phyloP scores from a whole-genome alignment of 768 basidiomycete genomes.

The Agaricus blazei region DNA sequence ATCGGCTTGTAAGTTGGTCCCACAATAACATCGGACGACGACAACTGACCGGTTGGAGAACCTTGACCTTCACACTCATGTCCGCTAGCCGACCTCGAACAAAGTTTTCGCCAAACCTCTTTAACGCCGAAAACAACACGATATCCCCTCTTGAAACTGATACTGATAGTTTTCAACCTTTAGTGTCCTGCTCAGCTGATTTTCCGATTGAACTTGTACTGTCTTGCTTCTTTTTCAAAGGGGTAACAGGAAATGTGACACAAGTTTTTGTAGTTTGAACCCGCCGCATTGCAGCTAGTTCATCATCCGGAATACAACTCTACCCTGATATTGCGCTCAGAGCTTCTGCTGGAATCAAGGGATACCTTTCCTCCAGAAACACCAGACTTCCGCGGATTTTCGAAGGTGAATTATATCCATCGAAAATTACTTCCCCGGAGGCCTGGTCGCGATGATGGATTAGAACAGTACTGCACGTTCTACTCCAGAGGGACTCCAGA shows the following conservation, averaged over 20 bases:
- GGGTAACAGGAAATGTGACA: neutral
- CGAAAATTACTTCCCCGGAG: constrained; percentile 72
- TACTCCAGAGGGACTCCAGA: constrained; percentile 30
- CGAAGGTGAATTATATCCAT: constrained; percentile 48
- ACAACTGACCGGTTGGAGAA: neutral
- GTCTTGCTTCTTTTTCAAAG: neutral
- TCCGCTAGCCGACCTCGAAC: neutral
- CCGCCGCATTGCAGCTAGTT: constrained; percentile 65
- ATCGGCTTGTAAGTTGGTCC: too few species aligned
- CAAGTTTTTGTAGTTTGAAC: constrained; percentile 54
- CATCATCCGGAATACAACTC: constrained; percentile 94
- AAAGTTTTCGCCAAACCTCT: neutral
- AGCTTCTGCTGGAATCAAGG: constrained; percentile 44
- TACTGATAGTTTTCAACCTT: constrained; percentile 13
- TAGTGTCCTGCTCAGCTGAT: constrained; percentile 20
- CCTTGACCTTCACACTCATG: neutral
- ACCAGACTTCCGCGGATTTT: constrained; percentile 31
- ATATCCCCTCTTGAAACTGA: neutral
- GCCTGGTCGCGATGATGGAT: constrained; percentile 64
- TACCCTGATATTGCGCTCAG: constrained; percentile 82
- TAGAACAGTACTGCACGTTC: constrained; percentile 81
- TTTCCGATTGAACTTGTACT: constrained; percentile 22
- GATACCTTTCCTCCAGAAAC: constrained; percentile 26
- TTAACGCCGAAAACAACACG: neutral
- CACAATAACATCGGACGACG: neutral